Evolutionary conservation across 2,329 filamentous ascomycete genomes (phyloP).

Genomic region (Trichoderma guizhouense): DNA sequence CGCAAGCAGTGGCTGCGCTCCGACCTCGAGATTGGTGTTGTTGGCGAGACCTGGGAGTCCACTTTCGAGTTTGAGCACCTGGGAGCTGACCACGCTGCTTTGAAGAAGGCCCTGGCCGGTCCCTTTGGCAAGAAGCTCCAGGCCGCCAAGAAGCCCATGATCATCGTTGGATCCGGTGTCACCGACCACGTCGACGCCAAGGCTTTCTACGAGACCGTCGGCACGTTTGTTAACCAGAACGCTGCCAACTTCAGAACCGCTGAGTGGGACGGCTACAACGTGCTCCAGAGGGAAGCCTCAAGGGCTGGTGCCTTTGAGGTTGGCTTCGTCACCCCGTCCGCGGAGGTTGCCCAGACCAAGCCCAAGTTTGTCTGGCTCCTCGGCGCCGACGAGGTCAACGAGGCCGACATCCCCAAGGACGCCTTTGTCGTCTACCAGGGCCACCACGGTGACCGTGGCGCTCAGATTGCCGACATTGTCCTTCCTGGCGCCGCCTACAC

Average conservation of each 20-base stretch:
- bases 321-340: slow-evolving; percentile 84
- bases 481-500: slow-evolving; percentile 95
- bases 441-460: slow-evolving; percentile 92
- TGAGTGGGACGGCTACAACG: slow-evolving; percentile 97
- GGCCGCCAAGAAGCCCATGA: slow-evolving; percentile 88
- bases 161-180: slow-evolving; percentile 88
- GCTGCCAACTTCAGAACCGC: slow-evolving; percentile 79
- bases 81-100: slow-evolving; percentile 70
- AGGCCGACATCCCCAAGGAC: slow-evolving; percentile 86
- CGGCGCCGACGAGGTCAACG: slow-evolving; percentile 85
- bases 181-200: slow-evolving; percentile 90
- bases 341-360: slow-evolving; percentile 75
- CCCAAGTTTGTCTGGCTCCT: slow-evolving; percentile 97
- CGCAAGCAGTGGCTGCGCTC: slow-evolving; percentile 97
- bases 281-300: slow-evolving; percentile 90
- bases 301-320: slow-evolving; percentile 92
- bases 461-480: slow-evolving; percentile 88
- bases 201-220: slow-evolving; percentile 88
- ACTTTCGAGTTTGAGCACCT: slow-evolving; percentile 96
- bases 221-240: slow-evolving; percentile 90
- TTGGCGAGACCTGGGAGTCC: slow-evolving; percentile 87
- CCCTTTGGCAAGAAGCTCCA: slow-evolving; percentile 91
- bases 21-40: slow-evolving; percentile 85
- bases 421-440: slow-evolving; percentile 98
- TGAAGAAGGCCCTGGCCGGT: slow-evolving; percentile 83